phyloP scores from a whole-genome alignment of 2,329 filamentous ascomycete species.

The Xylariaceae sp. region DNA sequence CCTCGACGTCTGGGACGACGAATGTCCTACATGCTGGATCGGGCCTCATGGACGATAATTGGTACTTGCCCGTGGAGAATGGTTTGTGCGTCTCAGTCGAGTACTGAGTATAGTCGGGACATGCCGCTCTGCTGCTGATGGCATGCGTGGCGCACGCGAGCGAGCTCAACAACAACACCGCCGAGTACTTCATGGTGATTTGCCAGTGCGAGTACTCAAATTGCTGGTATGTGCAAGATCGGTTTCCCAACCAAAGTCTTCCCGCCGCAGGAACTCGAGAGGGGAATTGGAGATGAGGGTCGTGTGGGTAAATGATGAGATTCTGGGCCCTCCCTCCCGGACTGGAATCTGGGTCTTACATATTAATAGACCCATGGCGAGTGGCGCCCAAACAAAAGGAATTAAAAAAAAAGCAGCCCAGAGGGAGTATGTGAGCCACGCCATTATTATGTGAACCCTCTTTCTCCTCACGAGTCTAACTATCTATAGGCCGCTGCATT shows the following conservation, averaged over 20 bases:
- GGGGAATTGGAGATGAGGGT: not conserved
- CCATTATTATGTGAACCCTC: not conserved
- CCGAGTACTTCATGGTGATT: conserved; percentile 8
- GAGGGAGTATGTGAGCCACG: not conserved
- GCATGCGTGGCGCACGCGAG: conserved; percentile 13
- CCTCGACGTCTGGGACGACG: conserved; percentile 68
- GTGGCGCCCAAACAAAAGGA: not conserved
- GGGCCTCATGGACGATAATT: conserved; percentile 76
- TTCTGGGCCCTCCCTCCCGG: not conserved
- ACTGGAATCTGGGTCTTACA: conserved; percentile 1
- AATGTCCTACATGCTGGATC: conserved; percentile 73
- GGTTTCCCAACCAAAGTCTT: not conserved
- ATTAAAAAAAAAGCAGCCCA: not conserved
- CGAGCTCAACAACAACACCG: conserved; percentile 13
- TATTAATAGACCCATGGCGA: not conserved
- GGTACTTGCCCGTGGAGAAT: conserved; percentile 67
- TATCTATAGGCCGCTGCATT: not conserved
- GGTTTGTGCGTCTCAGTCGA: conserved; percentile 58
- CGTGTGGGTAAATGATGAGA: not conserved
- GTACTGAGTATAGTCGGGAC: conserved; percentile 62
- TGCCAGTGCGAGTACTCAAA: not conserved
- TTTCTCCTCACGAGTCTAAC: not conserved
- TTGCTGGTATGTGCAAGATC: not conserved
- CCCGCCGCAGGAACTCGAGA: not conserved
- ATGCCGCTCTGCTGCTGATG: conserved; percentile 31